Evolutionary conservation across 2,329 filamentous ascomycete species (phyloP).

Genomic region (Ascomycota sp.): DNA sequence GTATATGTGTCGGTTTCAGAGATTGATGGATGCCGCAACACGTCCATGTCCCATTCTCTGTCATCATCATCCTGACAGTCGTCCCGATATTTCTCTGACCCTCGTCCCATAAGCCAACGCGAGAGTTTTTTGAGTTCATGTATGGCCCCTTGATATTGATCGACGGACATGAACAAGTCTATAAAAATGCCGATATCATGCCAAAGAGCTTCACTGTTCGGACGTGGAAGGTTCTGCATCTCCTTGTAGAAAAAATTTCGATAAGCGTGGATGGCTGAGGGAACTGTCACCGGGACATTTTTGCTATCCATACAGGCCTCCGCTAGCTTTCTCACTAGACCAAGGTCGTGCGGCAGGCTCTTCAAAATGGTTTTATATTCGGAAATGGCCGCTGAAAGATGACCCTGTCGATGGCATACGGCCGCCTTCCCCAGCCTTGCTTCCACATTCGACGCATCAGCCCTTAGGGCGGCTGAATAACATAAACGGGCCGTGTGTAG

Average conservation of each 20-base stretch:
- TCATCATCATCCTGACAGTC: slow-evolving; percentile 48
- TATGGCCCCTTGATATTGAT: slow-evolving; percentile 45
- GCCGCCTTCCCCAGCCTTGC: slow-evolving; percentile 39
- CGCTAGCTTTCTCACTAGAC: slow-evolving; percentile 32
- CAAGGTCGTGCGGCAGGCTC: slow-evolving; percentile 30
- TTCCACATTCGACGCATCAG: slow-evolving; percentile 33
- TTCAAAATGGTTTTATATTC: slow-evolving; percentile 37
- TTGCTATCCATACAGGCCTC: slow-evolving; percentile 34
- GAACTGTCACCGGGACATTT: slow-evolving; percentile 17
- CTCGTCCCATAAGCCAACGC: slow-evolving; percentile 65
- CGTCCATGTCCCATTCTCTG: slow-evolving; percentile 71
- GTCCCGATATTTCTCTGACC: slow-evolving; percentile 61
- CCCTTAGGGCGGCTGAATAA: slow-evolving; percentile 37
- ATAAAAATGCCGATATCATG: slow-evolving; percentile 70
- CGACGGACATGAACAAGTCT: slow-evolving; percentile 51
- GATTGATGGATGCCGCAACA: slow-evolving; percentile 44
- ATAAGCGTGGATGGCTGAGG: slow-evolving; percentile 27
- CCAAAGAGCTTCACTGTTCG: slow-evolving; percentile 37
- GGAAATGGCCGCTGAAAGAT: slow-evolving; percentile 29
- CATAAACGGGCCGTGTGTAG: slow-evolving; percentile 35
- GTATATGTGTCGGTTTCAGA: slow-evolving; percentile 35
- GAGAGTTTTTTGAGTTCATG: slow-evolving; percentile 48
- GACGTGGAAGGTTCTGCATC: slow-evolving; percentile 10
- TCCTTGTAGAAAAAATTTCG: slow-evolving; percentile 23
- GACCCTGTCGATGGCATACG: slow-evolving; percentile 33